Evolutionary conservation across 768 basidiomycete species (phyloP).

Genomic region (Lactarius sanguifluus): DNA sequence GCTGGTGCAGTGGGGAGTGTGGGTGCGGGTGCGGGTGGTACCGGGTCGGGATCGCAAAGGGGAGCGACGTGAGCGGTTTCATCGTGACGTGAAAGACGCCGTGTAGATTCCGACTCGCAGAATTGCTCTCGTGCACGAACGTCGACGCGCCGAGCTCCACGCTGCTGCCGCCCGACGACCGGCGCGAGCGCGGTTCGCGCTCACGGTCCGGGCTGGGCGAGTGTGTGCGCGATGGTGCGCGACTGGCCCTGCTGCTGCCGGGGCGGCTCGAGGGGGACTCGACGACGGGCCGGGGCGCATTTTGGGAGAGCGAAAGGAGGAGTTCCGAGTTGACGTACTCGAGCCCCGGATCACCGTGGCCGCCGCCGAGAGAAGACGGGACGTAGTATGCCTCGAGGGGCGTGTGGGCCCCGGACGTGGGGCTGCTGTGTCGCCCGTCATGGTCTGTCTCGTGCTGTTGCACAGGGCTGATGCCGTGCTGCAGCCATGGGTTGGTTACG

Average conservation of each 20-base stretch:
- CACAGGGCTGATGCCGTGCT: slow-evolving; percentile 44
- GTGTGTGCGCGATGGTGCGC: slow-evolving; percentile 43
- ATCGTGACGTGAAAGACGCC: slow-evolving; percentile 57
- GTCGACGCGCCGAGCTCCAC: slow-evolving; percentile 37
- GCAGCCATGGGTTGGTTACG: slow-evolving; percentile 63
- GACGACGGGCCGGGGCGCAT: slow-evolving; percentile 37
- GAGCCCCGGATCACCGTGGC: slow-evolving; percentile 45
- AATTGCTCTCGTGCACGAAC: slow-evolving; percentile 49
- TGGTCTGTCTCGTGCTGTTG: slow-evolving; percentile 27
- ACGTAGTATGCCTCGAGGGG: slow-evolving; percentile 33
- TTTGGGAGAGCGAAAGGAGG: slow-evolving; percentile 57
- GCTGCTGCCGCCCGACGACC: slow-evolving; percentile 29
- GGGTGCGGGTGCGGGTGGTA: slow-evolving; percentile 15
- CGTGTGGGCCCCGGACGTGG: slow-evolving; percentile 24
- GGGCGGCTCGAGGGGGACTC: slow-evolving; percentile 34
- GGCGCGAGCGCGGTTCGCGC: slow-evolving; percentile 38
- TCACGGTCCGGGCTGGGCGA: slow-evolving; percentile 46
- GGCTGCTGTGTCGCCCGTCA: slow-evolving; percentile 23
- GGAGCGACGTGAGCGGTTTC: slow-evolving; percentile 58
- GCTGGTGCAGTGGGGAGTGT: neutral
- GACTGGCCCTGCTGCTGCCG: slow-evolving; percentile 36
- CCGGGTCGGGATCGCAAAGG: slow-evolving; percentile 39
- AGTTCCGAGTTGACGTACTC: slow-evolving; percentile 89
- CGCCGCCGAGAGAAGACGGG: slow-evolving; percentile 37
- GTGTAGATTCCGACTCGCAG: slow-evolving; percentile 53